These are phyloP conservation scores for Pseudogymnoascus sp. DNA, from an alignment of 2,329 filamentous ascomycete species.

Conservation along the genomic window DNA sequence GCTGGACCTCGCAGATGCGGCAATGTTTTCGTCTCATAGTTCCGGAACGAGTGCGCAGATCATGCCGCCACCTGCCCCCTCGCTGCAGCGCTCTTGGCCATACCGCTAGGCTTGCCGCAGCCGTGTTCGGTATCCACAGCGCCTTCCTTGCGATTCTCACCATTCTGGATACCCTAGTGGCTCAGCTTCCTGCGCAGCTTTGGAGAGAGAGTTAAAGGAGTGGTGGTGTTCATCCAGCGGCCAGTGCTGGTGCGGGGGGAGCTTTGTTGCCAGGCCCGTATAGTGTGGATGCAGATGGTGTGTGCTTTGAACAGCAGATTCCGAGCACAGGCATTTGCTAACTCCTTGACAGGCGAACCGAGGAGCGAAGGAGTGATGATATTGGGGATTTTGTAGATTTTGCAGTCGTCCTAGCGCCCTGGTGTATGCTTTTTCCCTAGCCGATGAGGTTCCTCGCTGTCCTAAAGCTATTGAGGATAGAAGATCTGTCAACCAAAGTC, in stretches of 20 bases:
- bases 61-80: conserved; percentile 48
- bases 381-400: background rate
- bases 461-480: background rate
- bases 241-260: conserved; percentile 3
- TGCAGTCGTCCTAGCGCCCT: background rate
- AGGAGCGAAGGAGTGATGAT: background rate
- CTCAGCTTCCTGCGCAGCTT: conserved; percentile 69
- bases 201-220: too few relatives aligned
- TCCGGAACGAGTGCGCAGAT: conserved; percentile 42
- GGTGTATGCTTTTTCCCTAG: background rate
- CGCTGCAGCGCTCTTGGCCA: conserved; percentile 59
- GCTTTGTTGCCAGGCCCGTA: conserved; percentile 1
- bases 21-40: too few relatives aligned
- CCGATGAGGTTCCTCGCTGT: background rate
- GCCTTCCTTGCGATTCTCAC: conserved; percentile 80
- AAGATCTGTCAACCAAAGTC: conserved; percentile 1
- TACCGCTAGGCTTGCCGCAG: conserved; percentile 64
- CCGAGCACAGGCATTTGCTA: background rate
- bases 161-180: conserved; percentile 67
- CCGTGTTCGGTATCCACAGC: conserved; percentile 81
- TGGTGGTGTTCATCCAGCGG: conserved; percentile 2
- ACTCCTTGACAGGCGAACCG: background rate
- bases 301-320: background rate
- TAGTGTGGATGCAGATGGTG: conserved; percentile 3
- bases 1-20: conserved; percentile 22